Percentiles rank a stretch among this genome's conserved stretches.
phyloP scores from a whole-genome alignment of 176 grass and related monocot species.

The Melocanna baccifera region DNA sequence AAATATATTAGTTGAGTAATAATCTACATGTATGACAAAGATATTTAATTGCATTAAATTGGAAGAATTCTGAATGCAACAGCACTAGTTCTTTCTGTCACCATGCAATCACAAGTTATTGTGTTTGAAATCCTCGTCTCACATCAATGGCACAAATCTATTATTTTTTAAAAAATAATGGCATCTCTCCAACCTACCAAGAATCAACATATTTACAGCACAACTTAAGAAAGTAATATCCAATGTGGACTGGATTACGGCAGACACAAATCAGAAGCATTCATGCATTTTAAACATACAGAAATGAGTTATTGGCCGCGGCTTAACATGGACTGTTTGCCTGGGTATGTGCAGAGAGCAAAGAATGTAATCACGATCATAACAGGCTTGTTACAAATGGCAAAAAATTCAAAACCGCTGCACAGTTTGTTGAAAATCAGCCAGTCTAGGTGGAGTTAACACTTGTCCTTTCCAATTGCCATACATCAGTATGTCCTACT shows the following conservation, averaged over 20 bases:
- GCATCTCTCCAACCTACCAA: neutral
- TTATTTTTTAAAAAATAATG: neutral
- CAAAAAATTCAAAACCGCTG: neutral
- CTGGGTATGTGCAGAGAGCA: neutral
- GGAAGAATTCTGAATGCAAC: neutral
- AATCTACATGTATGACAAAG: neutral
- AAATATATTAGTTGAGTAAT: neutral
- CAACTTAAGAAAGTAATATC: constrained; percentile 12
- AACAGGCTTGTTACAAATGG: neutral
- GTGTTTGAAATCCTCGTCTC: neutral
- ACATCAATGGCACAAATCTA: neutral
- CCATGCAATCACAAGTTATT: neutral
- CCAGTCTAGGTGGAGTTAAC: neutral
- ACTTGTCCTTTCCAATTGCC: neutral
- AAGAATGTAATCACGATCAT: neutral
- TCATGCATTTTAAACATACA: neutral
- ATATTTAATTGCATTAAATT: neutral
- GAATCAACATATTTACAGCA: neutral
- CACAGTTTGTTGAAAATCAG: neutral
- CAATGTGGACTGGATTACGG: neutral
- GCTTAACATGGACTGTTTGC: neutral
- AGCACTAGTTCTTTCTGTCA: neutral
- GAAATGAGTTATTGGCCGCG: neutral
- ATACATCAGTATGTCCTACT: neutral
- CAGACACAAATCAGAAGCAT: neutral